Conservation (phyloP, 164 flowering plant genomes). For the Stephania japonica region DNA sequence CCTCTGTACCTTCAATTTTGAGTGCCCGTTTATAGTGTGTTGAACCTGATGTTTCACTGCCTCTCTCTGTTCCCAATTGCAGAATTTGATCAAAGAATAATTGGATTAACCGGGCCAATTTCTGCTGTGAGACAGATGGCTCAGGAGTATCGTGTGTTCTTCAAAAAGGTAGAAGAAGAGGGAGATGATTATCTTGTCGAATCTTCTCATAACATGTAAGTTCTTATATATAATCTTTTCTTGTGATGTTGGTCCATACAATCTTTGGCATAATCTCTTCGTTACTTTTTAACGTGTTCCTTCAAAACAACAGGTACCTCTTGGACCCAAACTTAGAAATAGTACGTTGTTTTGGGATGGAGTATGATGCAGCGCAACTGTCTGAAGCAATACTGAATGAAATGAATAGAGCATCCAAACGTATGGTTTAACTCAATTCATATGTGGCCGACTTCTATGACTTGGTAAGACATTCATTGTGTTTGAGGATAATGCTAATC, state of each 20-base stretch:
- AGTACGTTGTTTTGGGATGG: conserved; percentile 62
- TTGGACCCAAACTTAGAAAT: conserved; percentile 69
- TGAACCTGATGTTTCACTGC: neutral
- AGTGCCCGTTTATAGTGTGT: neutral
- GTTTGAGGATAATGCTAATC: too few relatives aligned
- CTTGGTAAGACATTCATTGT: conserved; percentile 5
- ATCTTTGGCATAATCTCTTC: neutral
- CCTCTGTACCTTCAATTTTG: neutral
- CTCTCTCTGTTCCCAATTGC: conserved; percentile 17
- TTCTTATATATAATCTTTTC: too few relatives aligned
- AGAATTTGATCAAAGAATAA: conserved; percentile 80
- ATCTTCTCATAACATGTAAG: conserved; percentile 81
- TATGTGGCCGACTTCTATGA: neutral
- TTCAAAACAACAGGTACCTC: conserved; percentile 55
- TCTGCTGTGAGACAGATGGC: conserved; percentile 65
- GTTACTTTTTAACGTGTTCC: neutral
- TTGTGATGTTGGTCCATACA: neutral
- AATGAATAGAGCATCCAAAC: conserved; percentile 24
- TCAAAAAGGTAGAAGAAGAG: conserved; percentile 77
- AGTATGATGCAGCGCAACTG: conserved; percentile 62
- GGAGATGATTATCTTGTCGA: conserved; percentile 83
- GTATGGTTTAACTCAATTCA: neutral
- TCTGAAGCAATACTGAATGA: conserved; percentile 51
- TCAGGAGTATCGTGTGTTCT: conserved; percentile 71
- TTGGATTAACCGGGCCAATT: conserved; percentile 65